phyloP scores from a whole-genome alignment of 2,329 filamentous ascomycete species.

The Apiospora kogelbergensis region DNA sequence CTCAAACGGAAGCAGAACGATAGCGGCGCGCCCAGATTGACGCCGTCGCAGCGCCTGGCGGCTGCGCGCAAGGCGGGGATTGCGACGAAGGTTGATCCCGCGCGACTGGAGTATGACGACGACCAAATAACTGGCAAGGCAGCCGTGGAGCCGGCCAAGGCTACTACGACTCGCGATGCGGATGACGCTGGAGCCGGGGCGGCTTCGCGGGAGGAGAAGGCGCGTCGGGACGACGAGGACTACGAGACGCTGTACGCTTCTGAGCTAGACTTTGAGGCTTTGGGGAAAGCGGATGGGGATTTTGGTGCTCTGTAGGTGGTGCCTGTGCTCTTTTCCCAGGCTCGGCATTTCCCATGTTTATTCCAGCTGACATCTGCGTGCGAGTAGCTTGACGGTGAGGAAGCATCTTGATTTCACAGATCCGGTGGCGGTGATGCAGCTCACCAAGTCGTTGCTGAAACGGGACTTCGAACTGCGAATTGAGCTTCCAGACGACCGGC shows the following conservation, averaged over 20 bases:
- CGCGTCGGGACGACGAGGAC: conserved; percentile 20
- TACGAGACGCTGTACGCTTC: conserved; percentile 25
- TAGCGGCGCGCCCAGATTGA: neutral
- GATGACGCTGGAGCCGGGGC: neutral
- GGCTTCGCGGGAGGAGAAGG: neutral
- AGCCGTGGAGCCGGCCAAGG: neutral
- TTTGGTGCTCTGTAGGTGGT: conserved; percentile 22
- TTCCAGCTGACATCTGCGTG: conserved; percentile 12
- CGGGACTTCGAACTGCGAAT: conserved; percentile 73
- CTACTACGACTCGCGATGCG: neutral
- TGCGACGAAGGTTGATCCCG: neutral
- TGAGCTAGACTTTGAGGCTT: conserved; percentile 24
- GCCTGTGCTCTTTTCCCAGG: neutral
- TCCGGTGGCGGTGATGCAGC: conserved; percentile 71
- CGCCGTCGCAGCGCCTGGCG: conserved; percentile 9
- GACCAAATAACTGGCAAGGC: neutral
- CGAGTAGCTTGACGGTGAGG: conserved; percentile 25
- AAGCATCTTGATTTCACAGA: conserved; percentile 76
- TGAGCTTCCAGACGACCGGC: conserved; percentile 70
- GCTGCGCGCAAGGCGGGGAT: conserved; percentile 7
- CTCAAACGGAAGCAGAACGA: neutral
- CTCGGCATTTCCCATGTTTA: neutral
- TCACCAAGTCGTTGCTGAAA: conserved; percentile 77
- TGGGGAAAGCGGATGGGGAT: conserved; percentile 24
- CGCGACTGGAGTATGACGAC: too few relatives aligned